phyloP scores from a whole-genome alignment of 2,329 filamentous ascomycete species.

The Cladobotryum mycophilum region DNA sequence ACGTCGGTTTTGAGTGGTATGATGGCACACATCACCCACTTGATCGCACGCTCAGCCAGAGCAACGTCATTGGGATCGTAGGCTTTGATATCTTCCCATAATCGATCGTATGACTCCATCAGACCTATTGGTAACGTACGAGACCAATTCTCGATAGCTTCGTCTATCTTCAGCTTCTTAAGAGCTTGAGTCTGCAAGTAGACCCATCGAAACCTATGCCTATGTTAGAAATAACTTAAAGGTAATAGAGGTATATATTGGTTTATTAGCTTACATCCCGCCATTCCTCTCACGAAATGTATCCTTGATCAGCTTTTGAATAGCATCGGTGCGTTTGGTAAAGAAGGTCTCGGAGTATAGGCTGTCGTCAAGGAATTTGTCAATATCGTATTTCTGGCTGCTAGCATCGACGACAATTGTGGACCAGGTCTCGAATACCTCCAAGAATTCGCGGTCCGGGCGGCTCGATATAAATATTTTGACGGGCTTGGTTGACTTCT shows the following conservation, averaged over 20 bases:
- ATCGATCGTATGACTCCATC: constrained; percentile 11
- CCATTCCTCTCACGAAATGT: background rate
- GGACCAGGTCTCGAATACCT: constrained; percentile 1
- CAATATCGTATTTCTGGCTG: constrained; percentile 14
- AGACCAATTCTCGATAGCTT: constrained; percentile 11
- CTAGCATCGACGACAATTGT: constrained; percentile 11
- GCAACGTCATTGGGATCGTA: constrained; percentile 7
- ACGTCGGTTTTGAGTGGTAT: background rate
- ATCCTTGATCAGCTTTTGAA: background rate
- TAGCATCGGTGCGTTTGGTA: background rate
- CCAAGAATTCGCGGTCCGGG: constrained; percentile 8
- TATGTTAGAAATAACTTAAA: background rate
- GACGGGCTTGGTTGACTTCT: constrained; percentile 6
- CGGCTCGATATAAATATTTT: constrained; percentile 17
- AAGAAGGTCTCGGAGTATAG: background rate
- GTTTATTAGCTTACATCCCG: constrained; percentile 1
- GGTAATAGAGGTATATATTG: background rate
- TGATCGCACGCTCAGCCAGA: constrained; percentile 12
- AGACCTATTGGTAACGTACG: constrained; percentile 7
- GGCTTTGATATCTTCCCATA: constrained; percentile 1
- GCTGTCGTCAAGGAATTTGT: constrained; percentile 9
- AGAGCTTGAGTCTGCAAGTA: constrained; percentile 13
- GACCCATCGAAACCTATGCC: constrained; percentile 17
- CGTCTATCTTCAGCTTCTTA: background rate
- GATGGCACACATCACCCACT: background rate